Evolutionary conservation across 345 rosid species (phyloP).

Genomic region (Jatropha curcas): DNA sequence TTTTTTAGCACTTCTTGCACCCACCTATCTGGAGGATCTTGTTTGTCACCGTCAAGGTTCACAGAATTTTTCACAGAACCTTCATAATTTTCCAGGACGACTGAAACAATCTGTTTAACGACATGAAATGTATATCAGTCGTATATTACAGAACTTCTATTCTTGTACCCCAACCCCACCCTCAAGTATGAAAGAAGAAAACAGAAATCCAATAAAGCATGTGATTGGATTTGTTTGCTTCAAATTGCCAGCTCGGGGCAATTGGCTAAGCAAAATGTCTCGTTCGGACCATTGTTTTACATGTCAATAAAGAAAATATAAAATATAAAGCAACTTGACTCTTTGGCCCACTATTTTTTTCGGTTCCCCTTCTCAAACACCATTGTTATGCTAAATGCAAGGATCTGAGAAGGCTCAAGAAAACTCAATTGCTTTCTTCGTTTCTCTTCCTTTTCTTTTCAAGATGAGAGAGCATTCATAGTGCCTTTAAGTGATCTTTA

Average conservation of each 20-base stretch:
- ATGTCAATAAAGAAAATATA: not conserved
- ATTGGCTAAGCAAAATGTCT: not conserved
- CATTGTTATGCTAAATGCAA: not conserved
- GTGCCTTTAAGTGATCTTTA: not conserved
- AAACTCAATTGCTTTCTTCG: too few relatives aligned
- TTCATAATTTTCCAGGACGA: slow-evolving; percentile 81
- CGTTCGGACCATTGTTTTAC: not conserved
- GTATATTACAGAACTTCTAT: not conserved
- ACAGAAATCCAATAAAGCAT: not conserved
- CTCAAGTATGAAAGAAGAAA: not conserved
- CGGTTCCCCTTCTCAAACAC: not conserved
- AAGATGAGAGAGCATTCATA: not conserved
- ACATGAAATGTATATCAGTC: not conserved
- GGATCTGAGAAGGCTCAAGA: not conserved
- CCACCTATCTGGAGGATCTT: slow-evolving; percentile 53
- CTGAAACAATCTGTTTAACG: slow-evolving; percentile 74
- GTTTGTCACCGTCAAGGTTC: slow-evolving; percentile 37
- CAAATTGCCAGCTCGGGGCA: not conserved
- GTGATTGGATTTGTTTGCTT: not conserved
- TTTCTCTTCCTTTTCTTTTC: not conserved
- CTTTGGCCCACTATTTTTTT: not conserved
- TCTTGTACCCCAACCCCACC: too few relatives aligned
- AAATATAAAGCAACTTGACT: not conserved
- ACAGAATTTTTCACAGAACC: slow-evolving; percentile 38
- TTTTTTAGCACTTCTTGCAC: slow-evolving; percentile 73